phyloP scores from a whole-genome alignment of 192 early-diverging fungal genomes.

The Phlyctochytrium planicorne region DNA sequence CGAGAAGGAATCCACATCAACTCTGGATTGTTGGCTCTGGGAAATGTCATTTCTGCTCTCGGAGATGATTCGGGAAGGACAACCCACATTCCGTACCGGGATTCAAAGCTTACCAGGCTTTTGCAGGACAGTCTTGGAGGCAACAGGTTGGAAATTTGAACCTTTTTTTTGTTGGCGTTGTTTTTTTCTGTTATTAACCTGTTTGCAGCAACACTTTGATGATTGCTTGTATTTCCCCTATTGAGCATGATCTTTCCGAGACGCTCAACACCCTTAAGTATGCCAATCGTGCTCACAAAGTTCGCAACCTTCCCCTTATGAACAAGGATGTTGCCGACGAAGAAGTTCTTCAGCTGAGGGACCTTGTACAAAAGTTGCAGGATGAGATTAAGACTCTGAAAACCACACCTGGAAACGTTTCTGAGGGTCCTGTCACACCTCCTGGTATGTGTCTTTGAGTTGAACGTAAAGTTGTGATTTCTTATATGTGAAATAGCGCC shows the following conservation, averaged over 20 bases:
- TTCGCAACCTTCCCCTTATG: slow-evolving; percentile 84
- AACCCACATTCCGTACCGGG: slow-evolving; percentile 91
- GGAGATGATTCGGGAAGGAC: slow-evolving; percentile 61
- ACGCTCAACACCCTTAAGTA: slow-evolving; percentile 96
- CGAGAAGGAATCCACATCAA: slow-evolving; percentile 98
- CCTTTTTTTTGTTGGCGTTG: too few relatives aligned
- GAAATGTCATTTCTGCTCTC: slow-evolving; percentile 97
- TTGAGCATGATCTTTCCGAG: slow-evolving; percentile 80
- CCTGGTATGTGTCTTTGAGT: background rate
- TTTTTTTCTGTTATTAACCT: background rate
- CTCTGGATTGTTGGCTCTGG: slow-evolving; percentile 89
- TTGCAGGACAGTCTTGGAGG: slow-evolving; percentile 96
- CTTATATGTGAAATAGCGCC: too few relatives aligned
- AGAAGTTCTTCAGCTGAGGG: slow-evolving; percentile 38
- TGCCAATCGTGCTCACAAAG: slow-evolving; percentile 93
- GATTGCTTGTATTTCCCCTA: slow-evolving; percentile 91
- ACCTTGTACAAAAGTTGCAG: slow-evolving; percentile 38
- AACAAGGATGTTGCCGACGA: slow-evolving; percentile 57
- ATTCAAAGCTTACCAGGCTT: slow-evolving; percentile 96
- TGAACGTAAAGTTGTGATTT: background rate
- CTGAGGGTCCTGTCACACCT: background rate
- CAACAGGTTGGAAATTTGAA: slow-evolving; percentile 41
- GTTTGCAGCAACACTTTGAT: slow-evolving; percentile 75
- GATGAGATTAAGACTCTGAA: slow-evolving; percentile 26
- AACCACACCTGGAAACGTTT: background rate